Evolutionary conservation across 1,139 yeast species (phyloP).

Genomic region (Hansenula sp.): DNA sequence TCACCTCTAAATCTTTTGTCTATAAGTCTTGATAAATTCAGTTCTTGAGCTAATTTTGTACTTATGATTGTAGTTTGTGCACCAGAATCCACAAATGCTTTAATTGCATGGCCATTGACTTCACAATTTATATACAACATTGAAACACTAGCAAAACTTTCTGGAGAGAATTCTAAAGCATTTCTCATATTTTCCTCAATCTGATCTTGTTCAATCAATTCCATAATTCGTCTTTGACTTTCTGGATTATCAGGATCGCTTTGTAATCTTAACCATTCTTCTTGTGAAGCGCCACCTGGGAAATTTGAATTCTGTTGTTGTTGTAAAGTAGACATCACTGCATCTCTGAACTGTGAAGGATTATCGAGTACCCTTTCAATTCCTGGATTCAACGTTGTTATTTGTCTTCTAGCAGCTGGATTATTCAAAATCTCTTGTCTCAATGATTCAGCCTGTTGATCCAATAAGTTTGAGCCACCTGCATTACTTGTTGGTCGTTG

Average conservation of each 20-base stretch:
- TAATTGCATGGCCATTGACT: constrained; percentile 75
- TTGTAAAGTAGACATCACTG: constrained; percentile 33
- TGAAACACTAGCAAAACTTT: constrained; percentile 73
- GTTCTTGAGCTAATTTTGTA: constrained; percentile 66
- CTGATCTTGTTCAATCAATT: constrained; percentile 65
- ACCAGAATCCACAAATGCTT: constrained; percentile 95
- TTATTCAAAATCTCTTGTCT: constrained; percentile 44
- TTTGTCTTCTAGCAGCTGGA: constrained; percentile 34
- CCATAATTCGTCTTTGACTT: constrained; percentile 62
- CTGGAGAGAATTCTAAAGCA: constrained; percentile 89
- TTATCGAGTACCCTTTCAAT: constrained; percentile 44
- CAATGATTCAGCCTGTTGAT: constrained; percentile 43
- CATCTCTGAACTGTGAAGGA: constrained; percentile 46
- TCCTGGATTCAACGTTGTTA: constrained; percentile 36
- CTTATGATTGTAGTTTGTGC: constrained; percentile 88
- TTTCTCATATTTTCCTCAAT: constrained; percentile 73
- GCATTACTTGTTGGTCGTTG: constrained; percentile 3
- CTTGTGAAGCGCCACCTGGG: constrained; percentile 31
- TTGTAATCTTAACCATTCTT: constrained; percentile 48
- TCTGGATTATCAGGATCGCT: constrained; percentile 73
- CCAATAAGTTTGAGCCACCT: constrained; percentile 20
- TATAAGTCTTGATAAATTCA: constrained; percentile 69
- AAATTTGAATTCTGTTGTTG: constrained; percentile 25
- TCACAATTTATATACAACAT: constrained; percentile 80
- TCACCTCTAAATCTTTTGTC: constrained; percentile 78